Conservation (phyloP, 1,139 yeast genomes). For the Protomyces arabidopsidicola region DNA sequence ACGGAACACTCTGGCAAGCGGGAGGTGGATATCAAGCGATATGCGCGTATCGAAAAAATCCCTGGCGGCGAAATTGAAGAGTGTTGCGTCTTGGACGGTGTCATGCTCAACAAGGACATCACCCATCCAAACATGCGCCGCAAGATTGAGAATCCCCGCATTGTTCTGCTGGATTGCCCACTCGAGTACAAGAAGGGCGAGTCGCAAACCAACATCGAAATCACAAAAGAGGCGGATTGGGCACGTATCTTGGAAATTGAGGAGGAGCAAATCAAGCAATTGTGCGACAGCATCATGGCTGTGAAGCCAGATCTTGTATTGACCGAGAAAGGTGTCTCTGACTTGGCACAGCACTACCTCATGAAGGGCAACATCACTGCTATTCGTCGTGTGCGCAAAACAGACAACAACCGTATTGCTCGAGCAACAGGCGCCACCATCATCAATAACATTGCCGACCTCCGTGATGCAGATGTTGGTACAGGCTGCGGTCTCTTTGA, state of each 20-base stretch:
- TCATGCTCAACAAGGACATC: slow-evolving; percentile 89
- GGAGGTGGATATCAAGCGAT: slow-evolving; percentile 90
- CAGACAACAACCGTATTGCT: slow-evolving; percentile 94
- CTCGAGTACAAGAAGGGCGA: slow-evolving; percentile 98
- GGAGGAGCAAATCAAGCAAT: slow-evolving; percentile 87
- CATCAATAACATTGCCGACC: slow-evolving; percentile 90
- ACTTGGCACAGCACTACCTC: slow-evolving; percentile 92
- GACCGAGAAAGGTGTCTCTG: slow-evolving; percentile 99
- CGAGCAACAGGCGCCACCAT: slow-evolving; percentile 97
- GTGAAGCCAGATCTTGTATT: slow-evolving; percentile 91
- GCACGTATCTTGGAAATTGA: slow-evolving; percentile 90
- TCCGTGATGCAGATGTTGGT: slow-evolving; percentile 86
- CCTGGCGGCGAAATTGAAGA: slow-evolving; percentile 97
- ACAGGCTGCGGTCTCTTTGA: slow-evolving; percentile 83
- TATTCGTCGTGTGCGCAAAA: slow-evolving; percentile 88
- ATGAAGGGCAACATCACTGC: slow-evolving; percentile 91
- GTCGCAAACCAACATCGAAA: slow-evolving; percentile 96
- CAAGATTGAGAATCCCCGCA: slow-evolving; percentile 77
- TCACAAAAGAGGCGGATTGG: slow-evolving; percentile 96
- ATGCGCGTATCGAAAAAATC: slow-evolving; percentile 87
- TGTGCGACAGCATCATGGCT: slow-evolving; percentile 80
- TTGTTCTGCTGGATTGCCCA: slow-evolving; percentile 89
- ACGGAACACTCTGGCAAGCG: slow-evolving; percentile 59
- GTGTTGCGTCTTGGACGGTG: slow-evolving; percentile 81
- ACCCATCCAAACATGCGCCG: slow-evolving; percentile 98